Conservation (phyloP, 2,329 filamentous ascomycete genomes). For the Sporothrix dimorphospora region DNA sequence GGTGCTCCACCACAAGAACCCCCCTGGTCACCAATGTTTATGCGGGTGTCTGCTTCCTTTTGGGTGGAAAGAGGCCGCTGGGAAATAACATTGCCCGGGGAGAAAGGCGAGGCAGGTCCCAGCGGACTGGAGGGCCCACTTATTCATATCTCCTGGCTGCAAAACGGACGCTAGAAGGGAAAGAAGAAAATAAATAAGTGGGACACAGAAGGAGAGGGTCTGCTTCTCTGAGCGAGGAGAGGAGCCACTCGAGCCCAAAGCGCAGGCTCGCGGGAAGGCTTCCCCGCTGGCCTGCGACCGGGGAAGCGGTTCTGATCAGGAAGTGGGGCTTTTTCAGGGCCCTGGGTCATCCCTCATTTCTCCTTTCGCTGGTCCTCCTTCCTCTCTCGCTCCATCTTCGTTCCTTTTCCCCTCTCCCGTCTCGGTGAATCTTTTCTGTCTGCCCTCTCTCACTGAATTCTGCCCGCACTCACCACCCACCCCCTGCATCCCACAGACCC, state of each 20-base stretch:
- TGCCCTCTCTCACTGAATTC: neutral
- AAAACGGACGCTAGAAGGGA: constrained; percentile 20
- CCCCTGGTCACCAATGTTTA: neutral
- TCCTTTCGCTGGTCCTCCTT: neutral
- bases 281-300: constrained; percentile 23
- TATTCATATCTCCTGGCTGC: too few relatives aligned
- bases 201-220: neutral
- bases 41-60: neutral
- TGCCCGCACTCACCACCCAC: constrained; percentile 1
- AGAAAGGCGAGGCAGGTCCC: neutral
- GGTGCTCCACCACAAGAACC: neutral
- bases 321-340: neutral
- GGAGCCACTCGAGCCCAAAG: constrained; percentile 9
- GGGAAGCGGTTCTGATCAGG: constrained; percentile 11
- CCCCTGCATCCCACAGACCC: neutral
- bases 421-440: constrained; percentile 5
- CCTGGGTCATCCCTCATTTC: neutral
- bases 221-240: too few relatives aligned
- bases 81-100: neutral
- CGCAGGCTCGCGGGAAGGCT: constrained; percentile 12
- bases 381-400: neutral
- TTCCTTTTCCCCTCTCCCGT: neutral
- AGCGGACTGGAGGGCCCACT: neutral
- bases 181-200: constrained; percentile 1
- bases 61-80: neutral